Evolutionary conservation across 495 filamentous ascomycete genomes (phyloP).

Genomic region (Oleoguttula mirabilis): DNA sequence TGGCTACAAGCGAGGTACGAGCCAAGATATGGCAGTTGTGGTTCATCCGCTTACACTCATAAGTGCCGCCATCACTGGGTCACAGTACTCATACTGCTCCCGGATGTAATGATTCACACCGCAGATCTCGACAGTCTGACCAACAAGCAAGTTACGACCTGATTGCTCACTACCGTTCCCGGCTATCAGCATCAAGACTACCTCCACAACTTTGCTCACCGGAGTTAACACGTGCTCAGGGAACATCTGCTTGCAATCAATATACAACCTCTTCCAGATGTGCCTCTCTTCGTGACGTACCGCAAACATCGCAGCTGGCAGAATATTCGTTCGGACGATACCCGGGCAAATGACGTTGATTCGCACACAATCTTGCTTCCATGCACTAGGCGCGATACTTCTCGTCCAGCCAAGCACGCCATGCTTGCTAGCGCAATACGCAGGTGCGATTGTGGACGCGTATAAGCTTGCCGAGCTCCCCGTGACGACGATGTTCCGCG

Average conservation of each 20-base stretch:
- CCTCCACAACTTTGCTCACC: conserved; percentile 22
- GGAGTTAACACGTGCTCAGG: conserved; percentile 24
- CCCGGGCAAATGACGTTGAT: conserved; percentile 24
- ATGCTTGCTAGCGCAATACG: conserved; percentile 25
- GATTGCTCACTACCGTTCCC: conserved; percentile 7
- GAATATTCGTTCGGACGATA: conserved; percentile 22
- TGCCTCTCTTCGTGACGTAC: no score
- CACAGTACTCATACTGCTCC: conserved; percentile 17
- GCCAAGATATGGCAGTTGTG: no score
- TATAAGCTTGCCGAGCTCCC: conserved; percentile 27
- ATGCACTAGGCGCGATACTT: conserved; percentile 18
- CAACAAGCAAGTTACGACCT: no score
- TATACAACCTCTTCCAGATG: no score
- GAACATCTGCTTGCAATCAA: no score
- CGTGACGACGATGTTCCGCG: conserved; percentile 23
- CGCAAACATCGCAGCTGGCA: conserved; percentile 19
- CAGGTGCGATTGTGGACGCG: conserved; percentile 18
- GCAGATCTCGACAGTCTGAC: conserved; percentile 24
- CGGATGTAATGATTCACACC: conserved; percentile 23
- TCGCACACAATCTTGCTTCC: conserved; percentile 19
- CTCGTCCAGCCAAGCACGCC: conserved; percentile 24
- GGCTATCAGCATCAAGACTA: conserved; percentile 20
- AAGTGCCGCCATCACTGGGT: conserved; percentile 22
- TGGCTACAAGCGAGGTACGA: no score
- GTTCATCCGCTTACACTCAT: no score